Conservation (phyloP, 2,329 filamentous ascomycete genomes). For the Pseudogymnoascus verrucosus region DNA sequence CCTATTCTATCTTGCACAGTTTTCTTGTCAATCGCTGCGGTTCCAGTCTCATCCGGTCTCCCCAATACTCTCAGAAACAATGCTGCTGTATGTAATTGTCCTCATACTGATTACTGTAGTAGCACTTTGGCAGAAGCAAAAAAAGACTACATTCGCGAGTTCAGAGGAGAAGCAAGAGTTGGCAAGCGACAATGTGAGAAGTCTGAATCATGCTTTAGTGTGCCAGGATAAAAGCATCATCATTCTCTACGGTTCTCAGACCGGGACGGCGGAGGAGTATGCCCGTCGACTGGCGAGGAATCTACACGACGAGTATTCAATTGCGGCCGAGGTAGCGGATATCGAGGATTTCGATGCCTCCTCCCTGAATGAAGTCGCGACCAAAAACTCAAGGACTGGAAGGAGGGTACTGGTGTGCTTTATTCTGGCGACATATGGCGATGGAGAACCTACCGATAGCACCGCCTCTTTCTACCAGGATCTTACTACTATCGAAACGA, state of each 20-base stretch:
- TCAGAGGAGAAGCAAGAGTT: neutral
- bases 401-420: slow-evolving; percentile 25
- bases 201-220: neutral
- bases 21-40: neutral
- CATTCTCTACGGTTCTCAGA: slow-evolving; percentile 39
- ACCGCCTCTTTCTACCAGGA: slow-evolving; percentile 26
- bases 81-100: neutral
- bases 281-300: slow-evolving; percentile 34
- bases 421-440: slow-evolving; percentile 33
- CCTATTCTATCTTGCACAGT: neutral
- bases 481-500: slow-evolving; percentile 16
- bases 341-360: slow-evolving; percentile 2
- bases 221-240: slow-evolving; percentile 15
- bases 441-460: slow-evolving; percentile 36
- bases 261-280: slow-evolving; percentile 35
- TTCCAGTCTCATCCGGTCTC: neutral
- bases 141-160: neutral
- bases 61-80: neutral
- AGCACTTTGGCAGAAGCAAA: neutral
- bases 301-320: slow-evolving; percentile 30
- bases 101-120: neutral
- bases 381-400: slow-evolving; percentile 14
- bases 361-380: neutral
- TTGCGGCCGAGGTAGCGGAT: slow-evolving; percentile 14
- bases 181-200: neutral